Base-by-base conservation (phyloP, 2,329 filamentous ascomycete species). In the Beauveria varroae region DNA sequence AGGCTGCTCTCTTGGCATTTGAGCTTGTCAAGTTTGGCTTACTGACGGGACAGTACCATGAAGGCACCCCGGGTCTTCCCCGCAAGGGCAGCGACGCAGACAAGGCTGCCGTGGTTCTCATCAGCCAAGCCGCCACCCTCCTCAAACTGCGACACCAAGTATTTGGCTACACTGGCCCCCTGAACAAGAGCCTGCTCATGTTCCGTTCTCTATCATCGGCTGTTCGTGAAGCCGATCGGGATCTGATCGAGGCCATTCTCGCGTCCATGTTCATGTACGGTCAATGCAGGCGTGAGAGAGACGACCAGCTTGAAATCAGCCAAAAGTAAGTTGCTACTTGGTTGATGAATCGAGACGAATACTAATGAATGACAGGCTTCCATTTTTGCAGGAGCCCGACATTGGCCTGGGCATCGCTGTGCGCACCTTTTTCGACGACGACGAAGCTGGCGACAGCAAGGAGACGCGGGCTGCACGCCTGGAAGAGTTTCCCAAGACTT, bases 141-240 rank as follows among this genome's bases (percentile, higher is more conserved):
- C 84, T 92, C 57, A 91, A 89, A 69, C 80, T 98, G 64, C 85
- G 87, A 37, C 95, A 99, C 72, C 84, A 90, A 67, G 81, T 84
- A 3, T 93, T 93, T 67, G 95, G 95, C 34, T 99, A 97, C 74
- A 97, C 93, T 2, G 95, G 95, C 0, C 93, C 95, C 1, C 81
- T 99, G 1, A 96, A 92, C 79, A 88, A 95, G 73, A 92, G 93
- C 66, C 81, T 97, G 57, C 81, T 99, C 47, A 87, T 86, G 28
- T 99, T 93, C 78, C 89, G 91, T 63, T 93, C 91, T 1, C 81
- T 98, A 62, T 86, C 91, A 46, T 88, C 88, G 2, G 86, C 90
- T 46, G 87, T 97, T 26, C 88, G 93, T 44, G 85, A 88, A 65
- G 86, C 87, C 40, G 81, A 96, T 65, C 86, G 95, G 53, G 92